Evolutionary conservation across 1,139 yeast species (phyloP).

Genomic region (Geotrichum histeridarum): DNA sequence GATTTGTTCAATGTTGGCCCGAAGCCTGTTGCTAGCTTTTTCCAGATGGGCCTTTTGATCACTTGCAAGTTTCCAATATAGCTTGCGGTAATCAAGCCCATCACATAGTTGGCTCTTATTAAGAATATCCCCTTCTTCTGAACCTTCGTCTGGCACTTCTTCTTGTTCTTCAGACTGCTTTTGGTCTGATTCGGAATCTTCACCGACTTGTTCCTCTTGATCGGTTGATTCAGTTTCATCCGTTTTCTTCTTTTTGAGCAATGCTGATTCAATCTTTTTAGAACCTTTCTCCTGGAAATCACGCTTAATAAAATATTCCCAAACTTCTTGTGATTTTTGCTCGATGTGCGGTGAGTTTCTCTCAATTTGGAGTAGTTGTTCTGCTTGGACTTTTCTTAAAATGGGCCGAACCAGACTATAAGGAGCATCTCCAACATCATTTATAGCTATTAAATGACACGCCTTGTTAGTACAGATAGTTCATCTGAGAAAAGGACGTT

Average conservation of each 20-base stretch:
- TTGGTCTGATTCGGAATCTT: neutral
- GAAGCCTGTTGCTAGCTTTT: conserved; percentile 9
- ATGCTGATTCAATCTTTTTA: neutral
- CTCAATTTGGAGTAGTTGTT: conserved; percentile 26
- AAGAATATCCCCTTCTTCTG: neutral
- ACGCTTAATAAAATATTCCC: conserved; percentile 23
- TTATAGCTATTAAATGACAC: conserved; percentile 20
- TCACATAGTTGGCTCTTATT: neutral
- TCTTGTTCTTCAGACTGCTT: neutral
- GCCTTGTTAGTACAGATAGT: conserved; percentile 17
- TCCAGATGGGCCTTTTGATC: conserved; percentile 7
- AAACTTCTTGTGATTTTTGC: conserved; percentile 25
- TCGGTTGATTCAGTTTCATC: neutral
- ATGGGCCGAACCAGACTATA: conserved; percentile 27
- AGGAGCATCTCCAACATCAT: conserved; percentile 28
- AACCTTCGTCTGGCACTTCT: neutral
- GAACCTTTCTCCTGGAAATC: conserved; percentile 24
- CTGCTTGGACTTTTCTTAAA: conserved; percentile 22
- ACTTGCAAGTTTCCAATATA: conserved; percentile 6
- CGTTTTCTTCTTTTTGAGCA: neutral
- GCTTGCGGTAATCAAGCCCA: conserved; percentile 4
- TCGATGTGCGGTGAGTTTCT: conserved; percentile 22
- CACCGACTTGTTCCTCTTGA: neutral
- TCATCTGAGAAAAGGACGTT: conserved; percentile 20
- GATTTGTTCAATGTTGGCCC: conserved; percentile 12